A percentile compares a stretch with the other conserved stretches of the same genome.
These are phyloP conservation scores for Giardia duodenalis DNA, from an alignment of 208 protist genomes.

Conservation along the genomic window DNA sequence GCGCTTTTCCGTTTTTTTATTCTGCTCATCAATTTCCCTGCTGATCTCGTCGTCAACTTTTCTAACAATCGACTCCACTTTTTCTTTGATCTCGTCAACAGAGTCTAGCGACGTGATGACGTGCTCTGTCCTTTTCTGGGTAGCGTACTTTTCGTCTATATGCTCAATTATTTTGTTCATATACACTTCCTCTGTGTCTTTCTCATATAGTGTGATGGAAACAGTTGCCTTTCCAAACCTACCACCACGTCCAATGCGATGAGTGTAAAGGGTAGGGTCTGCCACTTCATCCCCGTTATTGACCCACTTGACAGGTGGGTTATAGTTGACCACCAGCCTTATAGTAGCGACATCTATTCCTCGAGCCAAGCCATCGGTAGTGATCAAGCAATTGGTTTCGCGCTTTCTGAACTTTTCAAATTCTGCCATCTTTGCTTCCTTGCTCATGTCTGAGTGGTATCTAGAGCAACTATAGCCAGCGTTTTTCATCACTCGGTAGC, in stretches of 20 bases:
- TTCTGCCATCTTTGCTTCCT: not conserved
- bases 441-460: conserved; percentile 13
- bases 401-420: not conserved
- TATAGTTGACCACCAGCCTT: conserved; percentile 1
- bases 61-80: too few species aligned
- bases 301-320: not conserved
- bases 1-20: too few species aligned
- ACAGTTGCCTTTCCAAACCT: not conserved
- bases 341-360: conserved; percentile 4
- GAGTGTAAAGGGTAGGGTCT: not conserved
- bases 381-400: conserved; percentile 1
- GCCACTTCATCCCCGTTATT: not conserved
- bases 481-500: not conserved
- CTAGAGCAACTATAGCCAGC: not conserved
- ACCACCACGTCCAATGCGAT: conserved; percentile 19
- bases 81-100: not conserved
- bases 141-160: not conserved
- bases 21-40: too few species aligned
- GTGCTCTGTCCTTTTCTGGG: not conserved
- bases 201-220: not conserved
- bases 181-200: not conserved
- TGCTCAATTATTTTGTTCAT: not conserved
- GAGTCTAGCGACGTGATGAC: not conserved
- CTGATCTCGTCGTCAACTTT: too few species aligned
- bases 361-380: conserved; percentile 12